Evolutionary conservation across 768 basidiomycete genomes (phyloP).

Genomic region (Suillus lakei): DNA sequence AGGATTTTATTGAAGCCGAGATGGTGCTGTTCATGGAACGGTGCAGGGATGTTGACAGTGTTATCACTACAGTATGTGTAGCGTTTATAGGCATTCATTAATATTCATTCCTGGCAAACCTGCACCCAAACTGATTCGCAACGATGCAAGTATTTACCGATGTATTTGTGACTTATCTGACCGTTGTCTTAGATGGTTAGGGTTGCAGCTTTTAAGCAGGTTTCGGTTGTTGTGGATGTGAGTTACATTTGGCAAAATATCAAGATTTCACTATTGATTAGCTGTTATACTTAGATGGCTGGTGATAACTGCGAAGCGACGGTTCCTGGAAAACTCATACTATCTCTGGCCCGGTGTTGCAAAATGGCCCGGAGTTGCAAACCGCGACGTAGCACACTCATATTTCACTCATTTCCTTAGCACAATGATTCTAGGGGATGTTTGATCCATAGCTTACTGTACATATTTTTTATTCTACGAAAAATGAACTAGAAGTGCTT

Average conservation of each 20-base stretch:
- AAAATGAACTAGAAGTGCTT: too few relatives aligned
- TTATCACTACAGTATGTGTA: slow-evolving; percentile 72
- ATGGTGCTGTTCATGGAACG: slow-evolving; percentile 90
- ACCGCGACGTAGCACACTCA: too few relatives aligned
- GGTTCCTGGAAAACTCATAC: slow-evolving; percentile 73
- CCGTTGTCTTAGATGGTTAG: slow-evolving; percentile 56
- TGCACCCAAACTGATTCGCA: slow-evolving; percentile 83
- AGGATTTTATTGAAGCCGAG: slow-evolving; percentile 87
- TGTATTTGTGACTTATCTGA: slow-evolving; percentile 13
- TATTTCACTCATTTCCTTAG: too few relatives aligned
- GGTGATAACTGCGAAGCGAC: slow-evolving; percentile 92
- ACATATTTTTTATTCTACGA: too few relatives aligned
- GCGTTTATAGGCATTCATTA: slow-evolving; percentile 63
- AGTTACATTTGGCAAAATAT: slow-evolving; percentile 14
- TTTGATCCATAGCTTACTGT: too few relatives aligned
- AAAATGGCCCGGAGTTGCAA: too few relatives aligned
- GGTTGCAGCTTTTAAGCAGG: slow-evolving; percentile 92
- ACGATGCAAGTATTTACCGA: slow-evolving; percentile 46
- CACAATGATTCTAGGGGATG: too few relatives aligned
- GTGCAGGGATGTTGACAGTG: slow-evolving; percentile 87
- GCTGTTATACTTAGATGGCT: slow-evolving; percentile 43
- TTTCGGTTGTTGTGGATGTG: slow-evolving; percentile 83
- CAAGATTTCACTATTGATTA: slow-evolving; percentile 16
- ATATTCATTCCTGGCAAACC: slow-evolving; percentile 87
- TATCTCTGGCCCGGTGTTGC: too few relatives aligned